Evolutionary conservation across 1,284 basidiomycete species (phyloP).

Genomic region (Tausonia pullulans): DNA sequence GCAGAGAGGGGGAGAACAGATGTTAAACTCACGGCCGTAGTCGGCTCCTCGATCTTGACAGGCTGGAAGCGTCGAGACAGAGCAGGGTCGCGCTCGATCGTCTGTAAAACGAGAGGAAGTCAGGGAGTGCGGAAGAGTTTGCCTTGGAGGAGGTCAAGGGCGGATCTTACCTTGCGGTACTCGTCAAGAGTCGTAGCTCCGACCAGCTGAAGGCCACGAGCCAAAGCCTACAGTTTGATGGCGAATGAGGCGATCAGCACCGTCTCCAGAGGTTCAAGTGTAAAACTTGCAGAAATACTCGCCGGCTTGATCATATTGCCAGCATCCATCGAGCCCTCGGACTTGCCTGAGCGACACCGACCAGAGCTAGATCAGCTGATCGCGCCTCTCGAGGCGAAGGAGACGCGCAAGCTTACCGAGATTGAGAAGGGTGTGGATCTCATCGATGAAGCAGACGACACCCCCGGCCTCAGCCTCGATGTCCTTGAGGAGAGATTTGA

Average conservation of each 20-base stretch:
- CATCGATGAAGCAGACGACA: slow-evolving; percentile 77
- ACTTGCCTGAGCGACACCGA: slow-evolving; percentile 47
- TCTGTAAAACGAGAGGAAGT: slow-evolving; percentile 25
- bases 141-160: neutral
- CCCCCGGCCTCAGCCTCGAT: slow-evolving; percentile 65
- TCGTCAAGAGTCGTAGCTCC: slow-evolving; percentile 85
- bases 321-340: slow-evolving; percentile 82
- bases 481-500: slow-evolving; percentile 72
- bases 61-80: slow-evolving; percentile 84
- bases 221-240: slow-evolving; percentile 44
- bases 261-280: neutral
- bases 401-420: slow-evolving; percentile 39
- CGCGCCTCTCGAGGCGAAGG: neutral
- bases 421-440: slow-evolving; percentile 47
- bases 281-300: slow-evolving; percentile 23
- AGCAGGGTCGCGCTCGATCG: slow-evolving; percentile 83
- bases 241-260: neutral
- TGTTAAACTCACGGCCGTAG: slow-evolving; percentile 44
- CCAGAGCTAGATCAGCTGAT: neutral
- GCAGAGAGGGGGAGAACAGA: slow-evolving; percentile 2
- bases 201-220: slow-evolving; percentile 71
- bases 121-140: too few relatives aligned
- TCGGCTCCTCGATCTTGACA: slow-evolving; percentile 75
- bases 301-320: slow-evolving; percentile 79
- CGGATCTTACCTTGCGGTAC: slow-evolving; percentile 49